A percentile compares a stretch with the other conserved stretches of the same genome.
These are phyloP conservation scores for Candida ficus DNA, from an alignment of 805 yeast species.

Conservation along the genomic window DNA sequence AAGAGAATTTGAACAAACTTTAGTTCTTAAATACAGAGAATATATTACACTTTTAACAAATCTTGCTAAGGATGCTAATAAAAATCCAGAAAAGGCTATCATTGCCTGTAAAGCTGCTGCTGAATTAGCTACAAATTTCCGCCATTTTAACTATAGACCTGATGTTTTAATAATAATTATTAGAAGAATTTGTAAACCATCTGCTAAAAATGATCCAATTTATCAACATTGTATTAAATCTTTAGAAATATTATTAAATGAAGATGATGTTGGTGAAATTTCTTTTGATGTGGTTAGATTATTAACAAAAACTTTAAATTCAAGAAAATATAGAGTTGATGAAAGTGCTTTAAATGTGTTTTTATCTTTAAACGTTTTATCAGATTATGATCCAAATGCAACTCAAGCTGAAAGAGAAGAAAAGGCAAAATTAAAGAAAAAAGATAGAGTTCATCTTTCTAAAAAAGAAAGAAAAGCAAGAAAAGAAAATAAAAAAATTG, in stretches of 20 bases:
- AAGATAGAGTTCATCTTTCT: constrained; percentile 87
- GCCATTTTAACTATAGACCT: constrained; percentile 77
- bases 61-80: constrained; percentile 34
- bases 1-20: constrained; percentile 75
- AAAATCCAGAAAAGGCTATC: constrained; percentile 38
- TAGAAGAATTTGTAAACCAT: constrained; percentile 63
- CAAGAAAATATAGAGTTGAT: constrained; percentile 74
- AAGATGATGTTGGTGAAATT: constrained; percentile 79
- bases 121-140: constrained; percentile 61
- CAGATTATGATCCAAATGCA: constrained; percentile 68
- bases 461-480: constrained; percentile 84
- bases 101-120: constrained; percentile 74
- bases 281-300: constrained; percentile 69
- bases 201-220: constrained; percentile 34
- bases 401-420: constrained; percentile 39
- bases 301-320: constrained; percentile 63
- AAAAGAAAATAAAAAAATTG: constrained; percentile 82
- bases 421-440: constrained; percentile 59
- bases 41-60: constrained; percentile 55
- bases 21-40: constrained; percentile 62
- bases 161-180: constrained; percentile 66
- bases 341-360: constrained; percentile 75
- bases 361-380: constrained; percentile 58
- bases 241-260: constrained; percentile 63
- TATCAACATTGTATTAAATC: constrained; percentile 59